Base-by-base conservation (phyloP, 768 basidiomycete genomes). In the Boletus pseudopeckii region DNA sequence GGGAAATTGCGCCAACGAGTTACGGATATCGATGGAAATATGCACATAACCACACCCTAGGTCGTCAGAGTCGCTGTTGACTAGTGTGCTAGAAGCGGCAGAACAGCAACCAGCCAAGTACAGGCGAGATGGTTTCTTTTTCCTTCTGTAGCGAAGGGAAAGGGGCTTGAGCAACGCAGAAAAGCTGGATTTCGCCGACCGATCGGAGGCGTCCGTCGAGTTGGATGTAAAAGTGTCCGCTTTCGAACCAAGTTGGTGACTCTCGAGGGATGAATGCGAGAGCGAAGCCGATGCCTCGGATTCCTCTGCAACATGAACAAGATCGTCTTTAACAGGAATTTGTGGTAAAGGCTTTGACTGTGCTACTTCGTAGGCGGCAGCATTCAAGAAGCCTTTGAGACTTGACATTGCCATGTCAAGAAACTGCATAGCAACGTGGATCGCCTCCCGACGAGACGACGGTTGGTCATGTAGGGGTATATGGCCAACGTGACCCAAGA, bases 401-500 rank as follows among this genome's bases (percentile, higher is more conserved):
- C 58, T 64, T 1, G 64, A 59, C 62, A 75, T 64, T 11, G 59
- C 62, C 51, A 64, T 60, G 11, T 73, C 71, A 13, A 73, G 64
- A 36, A 61, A 57, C 32, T 66, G 64, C 57, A 71, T 60, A 10
- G 54, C 54, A 17, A 45, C 28, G 2, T 55, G 44, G 28, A 65
- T 67, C 7, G 51, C 50, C 30, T 59, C 57, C 18, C 30, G 53
- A 28, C 24, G 53, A 15, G 48, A 47, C 5, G 50, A 45, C 9
- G 55, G 17, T 40, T 39, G 45, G 20, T 49, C 45, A 28, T 56
- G 18, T 26, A 9, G 22, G 2, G 56, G 26, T 13, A 65, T 44
- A 15, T 40, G 57, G 38, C 37, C 33, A 8, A 71, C 51, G 30
- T 71, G 59, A 17, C 54, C 48, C 13, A 63, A 24, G 40, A 72